phyloP scores from a whole-genome alignment of 129 eudicot species.

The Chrysanthemum seticuspe region DNA sequence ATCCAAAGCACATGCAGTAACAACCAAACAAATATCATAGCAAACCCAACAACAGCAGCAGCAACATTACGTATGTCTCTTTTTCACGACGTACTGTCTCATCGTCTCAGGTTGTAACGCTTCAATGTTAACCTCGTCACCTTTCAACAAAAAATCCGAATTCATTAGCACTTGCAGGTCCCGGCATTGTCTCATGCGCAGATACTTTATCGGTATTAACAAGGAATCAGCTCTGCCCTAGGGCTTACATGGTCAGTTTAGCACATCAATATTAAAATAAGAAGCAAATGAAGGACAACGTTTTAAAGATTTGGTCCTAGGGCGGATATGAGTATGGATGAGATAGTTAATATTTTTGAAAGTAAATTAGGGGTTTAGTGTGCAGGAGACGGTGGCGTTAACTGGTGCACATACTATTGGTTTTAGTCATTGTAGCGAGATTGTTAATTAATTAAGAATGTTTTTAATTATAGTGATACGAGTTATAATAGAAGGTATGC shows the following conservation, averaged over 20 bases:
- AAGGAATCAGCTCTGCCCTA: conserved; percentile 56
- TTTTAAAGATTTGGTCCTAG: conserved; percentile 50
- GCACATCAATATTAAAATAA: conserved; percentile 42
- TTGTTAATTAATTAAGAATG: conserved; percentile 34
- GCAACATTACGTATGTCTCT: conserved; percentile 61
- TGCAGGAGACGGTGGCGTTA: conserved; percentile 77
- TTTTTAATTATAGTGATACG: conserved; percentile 51
- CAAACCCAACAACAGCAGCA: conserved; percentile 80
- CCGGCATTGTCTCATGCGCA: conserved; percentile 85
- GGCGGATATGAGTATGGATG: conserved; percentile 52
- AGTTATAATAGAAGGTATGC: no score
- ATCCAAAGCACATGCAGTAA: conserved; percentile 67
- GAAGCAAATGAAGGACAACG: conserved; percentile 53
- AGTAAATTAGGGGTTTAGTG: conserved; percentile 43
- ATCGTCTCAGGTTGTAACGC: conserved; percentile 78
- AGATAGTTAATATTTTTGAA: conserved; percentile 45
- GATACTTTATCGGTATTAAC: conserved; percentile 74
- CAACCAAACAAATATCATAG: conserved; percentile 64
- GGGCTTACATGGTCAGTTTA: conserved; percentile 66
- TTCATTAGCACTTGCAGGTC: conserved; percentile 80
- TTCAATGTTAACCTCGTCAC: conserved; percentile 74
- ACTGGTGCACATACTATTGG: conserved; percentile 89
- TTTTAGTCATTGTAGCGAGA: conserved; percentile 71
- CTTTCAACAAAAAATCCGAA: conserved; percentile 60
- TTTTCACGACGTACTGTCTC: conserved; percentile 66